Evolutionary conservation across 345 rosid genomes (phyloP), one percentile per base, ranked within the genome.

Genomic region (Citrus australasica): DNA sequence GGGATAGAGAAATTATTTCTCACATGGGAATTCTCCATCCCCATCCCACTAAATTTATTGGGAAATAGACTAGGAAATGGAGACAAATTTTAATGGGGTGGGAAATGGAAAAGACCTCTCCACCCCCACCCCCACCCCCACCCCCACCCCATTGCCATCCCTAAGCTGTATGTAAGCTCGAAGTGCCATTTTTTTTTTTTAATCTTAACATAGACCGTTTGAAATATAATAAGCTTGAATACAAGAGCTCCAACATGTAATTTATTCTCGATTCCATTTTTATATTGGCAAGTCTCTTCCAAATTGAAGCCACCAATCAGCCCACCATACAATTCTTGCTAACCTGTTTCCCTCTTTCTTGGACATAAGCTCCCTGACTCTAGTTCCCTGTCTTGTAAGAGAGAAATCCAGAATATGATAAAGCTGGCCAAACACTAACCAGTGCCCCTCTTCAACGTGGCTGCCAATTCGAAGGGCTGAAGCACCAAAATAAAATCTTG

Each of bases 1-100:
- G 0, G 0, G 3, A 28, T 28, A 0, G 3, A 0, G 1, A 28
- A 28, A 28, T 28, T 0, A 28, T 28, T 28, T 3, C 2, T 3
- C 0, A 28, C 30, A 28, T 28, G 0, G 3, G 3, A 2, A 28
- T 28, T 28, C 0, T 3, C 0, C 30, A 28, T 28, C 3, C 30
- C 3, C 30, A 28, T 0, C 30, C 30, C 30, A 28, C 30, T 28
- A 28, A 28, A 28, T 28, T 28, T 28, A 28, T 28, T 28, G 3
- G 3, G 3, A 28, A 0, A 28, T n/a, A n/a, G n/a, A n/a, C n/a
- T n/a, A n/a, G n/a, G n/a, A n/a, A n/a, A n/a, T n/a, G n/a, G n/a
- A n/a, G n/a, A n/a, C n/a, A n/a, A n/a, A n/a, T n/a, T n/a, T n/a
- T n/a, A n/a, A n/a, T 28, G 30, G 3, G 30, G 3, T 28, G 30